Percentiles rank a stretch among this genome's conserved stretches.
phyloP scores from a whole-genome alignment of 2,329 filamentous ascomycete species.

The Dichotomopilus funicola region DNA sequence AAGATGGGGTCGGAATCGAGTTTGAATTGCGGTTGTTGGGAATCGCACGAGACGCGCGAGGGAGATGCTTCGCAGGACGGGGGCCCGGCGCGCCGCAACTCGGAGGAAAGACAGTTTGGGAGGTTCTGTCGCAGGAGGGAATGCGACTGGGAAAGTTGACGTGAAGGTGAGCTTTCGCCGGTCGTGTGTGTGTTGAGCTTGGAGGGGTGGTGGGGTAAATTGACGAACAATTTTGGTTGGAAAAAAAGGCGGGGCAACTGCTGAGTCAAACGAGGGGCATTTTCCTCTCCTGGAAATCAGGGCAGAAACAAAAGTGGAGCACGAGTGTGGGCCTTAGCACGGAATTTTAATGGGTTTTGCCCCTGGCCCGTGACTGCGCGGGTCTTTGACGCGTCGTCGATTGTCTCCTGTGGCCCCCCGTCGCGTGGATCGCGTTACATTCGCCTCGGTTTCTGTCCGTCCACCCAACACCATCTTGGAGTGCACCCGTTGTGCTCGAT shows the following conservation, averaged over 20 bases:
- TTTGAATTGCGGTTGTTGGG: constrained; percentile 9
- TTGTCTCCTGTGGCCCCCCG: constrained; percentile 3
- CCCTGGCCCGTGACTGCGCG: constrained; percentile 14
- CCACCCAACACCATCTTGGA: not conserved
- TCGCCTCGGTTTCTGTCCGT: not conserved
- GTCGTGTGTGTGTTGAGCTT: not conserved
- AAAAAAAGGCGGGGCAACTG: constrained; percentile 20
- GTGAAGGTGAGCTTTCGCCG: not conserved
- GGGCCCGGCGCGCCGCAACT: constrained; percentile 24
- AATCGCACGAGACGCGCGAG: constrained; percentile 28
- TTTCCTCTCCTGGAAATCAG: not conserved
- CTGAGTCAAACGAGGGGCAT: constrained; percentile 16
- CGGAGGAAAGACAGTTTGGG: constrained; percentile 43
- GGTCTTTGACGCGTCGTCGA: constrained; percentile 14
- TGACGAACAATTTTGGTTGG: constrained; percentile 18
- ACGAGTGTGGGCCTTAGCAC: not conserved
- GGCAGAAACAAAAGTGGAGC: constrained; percentile 7
- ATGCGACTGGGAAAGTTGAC: not conserved
- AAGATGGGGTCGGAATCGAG: constrained; percentile 26
- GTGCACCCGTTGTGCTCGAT: not conserved
- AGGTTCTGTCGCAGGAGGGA: constrained; percentile 9
- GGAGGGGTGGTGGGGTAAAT: constrained; percentile 12
- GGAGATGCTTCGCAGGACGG: constrained; percentile 32
- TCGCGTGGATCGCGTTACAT: constrained; percentile 21
- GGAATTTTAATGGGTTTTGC: not conserved